These are phyloP conservation scores for Nakaseomyces sp. DNA, from an alignment of 1,139 yeast genomes.

Conservation along the genomic window DNA sequence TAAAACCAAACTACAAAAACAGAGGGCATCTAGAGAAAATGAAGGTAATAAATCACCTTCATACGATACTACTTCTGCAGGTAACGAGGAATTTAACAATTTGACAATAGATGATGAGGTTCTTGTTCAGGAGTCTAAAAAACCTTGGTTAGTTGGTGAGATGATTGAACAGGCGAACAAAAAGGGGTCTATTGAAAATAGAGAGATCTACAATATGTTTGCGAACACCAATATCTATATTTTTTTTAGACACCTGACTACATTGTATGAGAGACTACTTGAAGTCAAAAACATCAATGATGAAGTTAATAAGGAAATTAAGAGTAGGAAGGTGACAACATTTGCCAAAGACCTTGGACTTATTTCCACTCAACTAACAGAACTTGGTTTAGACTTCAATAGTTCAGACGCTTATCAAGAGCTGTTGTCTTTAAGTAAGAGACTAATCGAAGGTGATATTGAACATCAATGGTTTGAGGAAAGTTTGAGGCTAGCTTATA, in stretches of 20 bases:
- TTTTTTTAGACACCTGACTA: conserved; percentile 78
- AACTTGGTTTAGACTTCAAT: conserved; percentile 60
- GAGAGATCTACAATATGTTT: conserved; percentile 61
- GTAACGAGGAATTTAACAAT: conserved; percentile 14
- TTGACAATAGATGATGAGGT: conserved; percentile 29
- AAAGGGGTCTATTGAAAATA: conserved; percentile 28
- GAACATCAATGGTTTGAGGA: conserved; percentile 97
- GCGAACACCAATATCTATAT: conserved; percentile 88
- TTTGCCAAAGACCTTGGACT: conserved; percentile 86
- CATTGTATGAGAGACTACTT: conserved; percentile 66
- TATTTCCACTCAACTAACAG: conserved; percentile 71
- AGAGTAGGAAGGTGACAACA: conserved; percentile 55
- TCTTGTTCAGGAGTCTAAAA: conserved; percentile 23
- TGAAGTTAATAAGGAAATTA: conserved; percentile 63
- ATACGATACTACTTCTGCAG: conserved; percentile 6
- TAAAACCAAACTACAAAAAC: conserved; percentile 42
- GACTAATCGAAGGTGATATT: conserved; percentile 78
- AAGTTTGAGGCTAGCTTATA: conserved; percentile 86
- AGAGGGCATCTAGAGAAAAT: conserved; percentile 35
- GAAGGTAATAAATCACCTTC: conserved; percentile 15
- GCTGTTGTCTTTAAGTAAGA: conserved; percentile 60
- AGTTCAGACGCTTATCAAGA: conserved; percentile 72
- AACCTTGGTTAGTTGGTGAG: conserved; percentile 47
- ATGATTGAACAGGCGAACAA: conserved; percentile 45
- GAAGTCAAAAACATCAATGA: conserved; percentile 66